Percentiles rank a stretch among this genome's conserved stretches.
Evolutionary conservation across 1,284 basidiomycete species (phyloP).

Genomic region (Mycosarcoma mackinlayi): DNA sequence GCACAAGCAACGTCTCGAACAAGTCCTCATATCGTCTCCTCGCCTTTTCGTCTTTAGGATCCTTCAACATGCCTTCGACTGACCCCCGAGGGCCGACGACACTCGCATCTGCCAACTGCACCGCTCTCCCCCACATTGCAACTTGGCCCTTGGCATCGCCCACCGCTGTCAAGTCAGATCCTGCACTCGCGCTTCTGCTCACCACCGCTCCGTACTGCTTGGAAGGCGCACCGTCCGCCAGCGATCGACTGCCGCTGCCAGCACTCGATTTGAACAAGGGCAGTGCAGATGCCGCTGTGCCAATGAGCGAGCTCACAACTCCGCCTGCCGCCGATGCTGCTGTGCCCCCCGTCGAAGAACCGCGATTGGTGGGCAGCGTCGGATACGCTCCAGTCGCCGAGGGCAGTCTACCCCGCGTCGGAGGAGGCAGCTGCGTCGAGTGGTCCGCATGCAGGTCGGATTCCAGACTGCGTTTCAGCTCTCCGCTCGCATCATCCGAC

Average conservation of each 20-base stretch:
- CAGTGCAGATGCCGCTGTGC: slow-evolving; percentile 18
- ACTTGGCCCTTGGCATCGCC: slow-evolving; percentile 3
- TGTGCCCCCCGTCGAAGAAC: not conserved
- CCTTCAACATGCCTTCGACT: slow-evolving; percentile 6
- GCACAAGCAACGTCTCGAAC: slow-evolving; percentile 10
- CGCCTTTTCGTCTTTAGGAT: slow-evolving; percentile 17
- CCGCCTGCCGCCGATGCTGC: not conserved
- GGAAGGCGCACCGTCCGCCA: slow-evolving; percentile 43
- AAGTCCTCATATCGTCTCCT: slow-evolving; percentile 27
- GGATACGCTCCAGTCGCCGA: not conserved
- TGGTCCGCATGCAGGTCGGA: slow-evolving; percentile 20
- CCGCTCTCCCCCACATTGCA: slow-evolving; percentile 15
- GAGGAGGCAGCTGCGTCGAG: slow-evolving; percentile 9
- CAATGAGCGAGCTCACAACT: slow-evolving; percentile 27
- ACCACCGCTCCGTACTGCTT: slow-evolving; percentile 21
- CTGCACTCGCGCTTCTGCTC: slow-evolving; percentile 20
- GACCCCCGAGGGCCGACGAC: not conserved
- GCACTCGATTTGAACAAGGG: slow-evolving; percentile 26
- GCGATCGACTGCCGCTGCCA: not conserved
- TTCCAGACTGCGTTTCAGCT: slow-evolving; percentile 32
- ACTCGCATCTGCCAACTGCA: slow-evolving; percentile 21
- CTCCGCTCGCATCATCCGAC: slow-evolving; percentile 29
- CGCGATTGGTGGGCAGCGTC: not conserved
- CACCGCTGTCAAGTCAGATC: slow-evolving; percentile 7
- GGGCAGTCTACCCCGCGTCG: slow-evolving; percentile 4